These are phyloP conservation scores for Metschnikowia kofuensis DNA, from an alignment of 805 yeast genomes.

Conservation along the genomic window DNA sequence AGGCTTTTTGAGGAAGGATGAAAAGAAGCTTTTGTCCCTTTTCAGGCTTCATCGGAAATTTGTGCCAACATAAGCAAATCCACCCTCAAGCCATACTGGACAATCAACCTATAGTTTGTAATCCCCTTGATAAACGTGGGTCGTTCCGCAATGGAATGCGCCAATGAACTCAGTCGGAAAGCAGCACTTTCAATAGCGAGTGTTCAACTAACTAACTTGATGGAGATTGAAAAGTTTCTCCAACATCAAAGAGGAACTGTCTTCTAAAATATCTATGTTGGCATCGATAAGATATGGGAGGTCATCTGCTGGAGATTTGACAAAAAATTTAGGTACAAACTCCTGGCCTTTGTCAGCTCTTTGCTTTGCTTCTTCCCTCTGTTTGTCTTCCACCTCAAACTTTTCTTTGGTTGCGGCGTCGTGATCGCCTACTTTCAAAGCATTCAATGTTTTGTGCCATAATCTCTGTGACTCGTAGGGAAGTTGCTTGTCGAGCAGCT, in stretches of 20 bases:
- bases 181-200: too few relatives aligned
- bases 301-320: neutral
- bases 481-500: slow-evolving; percentile 78
- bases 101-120: too few relatives aligned
- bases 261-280: slow-evolving; percentile 1
- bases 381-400: slow-evolving; percentile 78
- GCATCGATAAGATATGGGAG: slow-evolving; percentile 1
- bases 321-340: slow-evolving; percentile 78
- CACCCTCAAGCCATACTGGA: too few relatives aligned
- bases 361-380: slow-evolving; percentile 68
- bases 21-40: too few relatives aligned
- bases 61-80: too few relatives aligned
- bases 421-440: slow-evolving; percentile 75
- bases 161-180: too few relatives aligned
- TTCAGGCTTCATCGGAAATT: too few relatives aligned
- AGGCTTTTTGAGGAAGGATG: too few relatives aligned
- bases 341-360: slow-evolving; percentile 76
- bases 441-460: slow-evolving; percentile 81
- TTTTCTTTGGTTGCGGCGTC: slow-evolving; percentile 83
- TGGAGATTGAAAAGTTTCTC: slow-evolving; percentile 1
- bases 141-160: too few relatives aligned
- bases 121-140: too few relatives aligned
- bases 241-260: neutral
- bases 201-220: neutral
- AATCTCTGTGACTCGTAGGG: slow-evolving; percentile 74